These are phyloP conservation scores for Oidiodendron maius DNA, from an alignment of 495 filamentous ascomycete genomes.

Conservation along the genomic window DNA sequence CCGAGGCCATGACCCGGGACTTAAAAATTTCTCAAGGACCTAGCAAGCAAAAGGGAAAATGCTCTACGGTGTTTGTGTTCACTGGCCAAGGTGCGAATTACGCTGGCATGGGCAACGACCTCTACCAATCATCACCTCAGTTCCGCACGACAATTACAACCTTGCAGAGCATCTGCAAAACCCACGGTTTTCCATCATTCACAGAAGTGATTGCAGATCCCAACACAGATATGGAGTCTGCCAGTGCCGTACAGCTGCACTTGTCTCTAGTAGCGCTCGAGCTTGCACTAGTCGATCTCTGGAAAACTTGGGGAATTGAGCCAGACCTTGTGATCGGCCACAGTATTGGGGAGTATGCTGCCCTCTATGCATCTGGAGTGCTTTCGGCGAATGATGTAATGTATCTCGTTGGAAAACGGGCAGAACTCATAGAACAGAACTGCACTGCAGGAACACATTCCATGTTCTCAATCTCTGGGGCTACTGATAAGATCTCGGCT, in stretches of 20 bases:
- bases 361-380: slow-evolving; percentile 74
- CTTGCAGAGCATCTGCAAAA: slow-evolving; percentile 59
- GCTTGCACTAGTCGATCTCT: neutral
- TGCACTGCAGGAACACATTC: slow-evolving; percentile 66
- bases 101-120: slow-evolving; percentile 59
- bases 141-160: slow-evolving; percentile 67
- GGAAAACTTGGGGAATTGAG: slow-evolving; percentile 58
- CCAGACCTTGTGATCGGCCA: slow-evolving; percentile 77
- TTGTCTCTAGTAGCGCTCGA: neutral
- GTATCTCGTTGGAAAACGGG: slow-evolving; percentile 71
- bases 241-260: neutral
- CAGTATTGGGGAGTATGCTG: slow-evolving; percentile 83
- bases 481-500: neutral
- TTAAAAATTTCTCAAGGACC: slow-evolving; percentile 6
- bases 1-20: slow-evolving; percentile 37
- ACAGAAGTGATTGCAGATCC: slow-evolving; percentile 26
- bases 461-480: slow-evolving; percentile 52
- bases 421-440: slow-evolving; percentile 61
- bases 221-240: neutral
- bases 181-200: slow-evolving; percentile 67
- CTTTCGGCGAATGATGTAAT: slow-evolving; percentile 71
- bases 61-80: slow-evolving; percentile 53
- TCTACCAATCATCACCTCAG: slow-evolving; percentile 54
- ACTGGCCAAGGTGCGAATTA: slow-evolving; percentile 67
- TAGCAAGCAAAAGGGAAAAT: neutral